Base-by-base conservation (phyloP, 2,329 filamentous ascomycete species). In the Mariannaea sp. region DNA sequence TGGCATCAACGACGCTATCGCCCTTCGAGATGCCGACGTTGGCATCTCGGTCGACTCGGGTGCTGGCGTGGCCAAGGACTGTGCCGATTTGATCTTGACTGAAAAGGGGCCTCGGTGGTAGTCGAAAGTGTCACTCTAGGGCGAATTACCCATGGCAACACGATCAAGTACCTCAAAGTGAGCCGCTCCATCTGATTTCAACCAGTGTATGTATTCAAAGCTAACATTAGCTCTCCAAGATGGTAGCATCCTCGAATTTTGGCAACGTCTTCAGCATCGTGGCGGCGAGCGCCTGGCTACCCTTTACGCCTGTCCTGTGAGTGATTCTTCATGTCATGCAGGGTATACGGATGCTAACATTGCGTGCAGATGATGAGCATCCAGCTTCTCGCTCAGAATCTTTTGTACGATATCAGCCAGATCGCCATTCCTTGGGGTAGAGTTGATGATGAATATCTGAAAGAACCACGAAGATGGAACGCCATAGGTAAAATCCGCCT, bases 31-130 rank as follows among this genome's bases (percentile, higher is more conserved):
- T 16, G 57, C 65, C 7, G 65, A 69, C 17, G 66, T 67, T 1
- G 65, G 66, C 13, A 67, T 69, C 32, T 69, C 66, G 13, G 66
- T 68, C 5, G 64, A 69, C 40, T 67, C 65, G n/a, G 65, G 65
- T 7, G 62, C 65, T 5, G 60, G 61, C 12, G 64, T 64, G 1
- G 65, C 65, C 38, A 69, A 68, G 38, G 66, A 68, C 49, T 66
- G 64, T 14, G 65, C 66, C 3, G 65, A 68, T 19, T 44, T 68
- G 20, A 66, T 68, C 24, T 51, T 68, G 22, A 68, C 66, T 4
- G 64, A 68, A 33, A 68, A 68, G 56, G 65, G 65, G 4, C 57
- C 68, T 51, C 53, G 9, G 65, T 69, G 20, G 65, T 69, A 20
- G 65, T 62, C 1, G 46, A 62, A 7, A 60, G 62, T 26, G 65